A percentile compares a stretch with the other conserved stretches of the same genome.
Evolutionary conservation across 164 flowering plant species (phyloP).

Genomic region (Nymphaea thermarum): DNA sequence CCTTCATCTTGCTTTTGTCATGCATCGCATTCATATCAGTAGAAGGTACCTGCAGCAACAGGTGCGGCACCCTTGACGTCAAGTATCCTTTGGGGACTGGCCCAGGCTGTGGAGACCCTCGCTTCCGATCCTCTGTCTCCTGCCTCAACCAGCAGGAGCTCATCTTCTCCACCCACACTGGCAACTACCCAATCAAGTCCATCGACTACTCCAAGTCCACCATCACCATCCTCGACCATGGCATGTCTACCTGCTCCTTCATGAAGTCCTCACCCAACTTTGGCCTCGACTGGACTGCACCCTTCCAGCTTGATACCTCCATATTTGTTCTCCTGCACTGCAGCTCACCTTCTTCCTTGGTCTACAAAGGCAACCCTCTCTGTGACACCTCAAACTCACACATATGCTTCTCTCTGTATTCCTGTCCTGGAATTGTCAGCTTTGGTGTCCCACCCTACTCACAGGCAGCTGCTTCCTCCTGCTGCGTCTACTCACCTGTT

Average conservation of each 20-base stretch:
- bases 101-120: conserved; percentile 44
- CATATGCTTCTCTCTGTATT: conserved; percentile 29
- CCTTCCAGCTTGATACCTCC: conserved; percentile 38
- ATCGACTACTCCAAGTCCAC: conserved; percentile 31
- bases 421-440: conserved; percentile 26
- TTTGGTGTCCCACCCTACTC: conserved; percentile 24
- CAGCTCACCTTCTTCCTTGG: conserved; percentile 21
- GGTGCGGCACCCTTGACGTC: conserved; percentile 29
- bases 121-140: conserved; percentile 30
- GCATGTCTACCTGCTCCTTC: conserved; percentile 41
- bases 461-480: conserved; percentile 23
- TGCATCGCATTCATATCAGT: too few relatives aligned
- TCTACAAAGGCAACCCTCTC: conserved; percentile 18
- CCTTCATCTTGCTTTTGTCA: too few relatives aligned
- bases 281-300: conserved; percentile 48
- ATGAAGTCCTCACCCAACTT: conserved; percentile 33
- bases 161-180: conserved; percentile 40
- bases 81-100: conserved; percentile 41
- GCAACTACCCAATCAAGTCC: conserved; percentile 35
- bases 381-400: conserved; percentile 28
- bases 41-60: conserved; percentile 10
- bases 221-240: conserved; percentile 29
- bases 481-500: conserved; percentile 44
- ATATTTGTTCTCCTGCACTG: conserved; percentile 36
- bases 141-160: conserved; percentile 26